These are phyloP conservation scores for Entomortierella chlamydospora DNA, from an alignment of 192 early-diverging fungal species.

Conservation along the genomic window DNA sequence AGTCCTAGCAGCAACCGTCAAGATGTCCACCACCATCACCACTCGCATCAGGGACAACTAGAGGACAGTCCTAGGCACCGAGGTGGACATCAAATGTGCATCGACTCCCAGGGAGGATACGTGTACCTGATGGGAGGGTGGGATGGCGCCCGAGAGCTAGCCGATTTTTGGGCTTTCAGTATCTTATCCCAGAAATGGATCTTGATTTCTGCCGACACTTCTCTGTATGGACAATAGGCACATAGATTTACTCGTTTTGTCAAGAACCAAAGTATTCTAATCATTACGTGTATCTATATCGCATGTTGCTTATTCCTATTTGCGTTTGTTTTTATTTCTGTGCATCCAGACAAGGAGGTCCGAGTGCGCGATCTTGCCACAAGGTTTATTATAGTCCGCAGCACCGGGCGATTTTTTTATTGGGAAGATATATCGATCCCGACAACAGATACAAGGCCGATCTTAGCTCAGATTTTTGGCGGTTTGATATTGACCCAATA, in stretches of 20 bases:
- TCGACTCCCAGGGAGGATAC: constrained; percentile 72
- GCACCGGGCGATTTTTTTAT: constrained; percentile 78
- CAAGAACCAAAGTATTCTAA: too few relatives aligned
- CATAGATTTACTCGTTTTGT: background rate
- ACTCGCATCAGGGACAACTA: constrained; percentile 23
- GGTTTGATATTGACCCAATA: constrained; percentile 76
- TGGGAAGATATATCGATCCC: constrained; percentile 92
- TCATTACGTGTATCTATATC: too few relatives aligned
- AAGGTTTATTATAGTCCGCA: constrained; percentile 90
- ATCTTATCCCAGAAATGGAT: constrained; percentile 74
- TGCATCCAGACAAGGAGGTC: constrained; percentile 79
- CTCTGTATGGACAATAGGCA: constrained; percentile 57
- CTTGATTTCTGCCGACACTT: constrained; percentile 82
- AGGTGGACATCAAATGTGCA: constrained; percentile 98
- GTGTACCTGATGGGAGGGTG: constrained; percentile 96
- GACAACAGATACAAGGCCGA: constrained; percentile 73
- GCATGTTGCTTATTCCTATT: too few relatives aligned
- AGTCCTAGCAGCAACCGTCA: constrained; percentile 26
- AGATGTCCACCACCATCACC: constrained; percentile 38
- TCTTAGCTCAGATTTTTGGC: constrained; percentile 89
- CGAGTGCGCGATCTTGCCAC: constrained; percentile 90
- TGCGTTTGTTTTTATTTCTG: too few relatives aligned
- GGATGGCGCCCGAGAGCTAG: constrained; percentile 88
- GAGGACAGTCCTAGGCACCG: constrained; percentile 70
- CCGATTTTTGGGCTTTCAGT: constrained; percentile 90